Base-by-base conservation (phyloP, 768 basidiomycete genomes). In the Rhodotorula paludigena region DNA sequence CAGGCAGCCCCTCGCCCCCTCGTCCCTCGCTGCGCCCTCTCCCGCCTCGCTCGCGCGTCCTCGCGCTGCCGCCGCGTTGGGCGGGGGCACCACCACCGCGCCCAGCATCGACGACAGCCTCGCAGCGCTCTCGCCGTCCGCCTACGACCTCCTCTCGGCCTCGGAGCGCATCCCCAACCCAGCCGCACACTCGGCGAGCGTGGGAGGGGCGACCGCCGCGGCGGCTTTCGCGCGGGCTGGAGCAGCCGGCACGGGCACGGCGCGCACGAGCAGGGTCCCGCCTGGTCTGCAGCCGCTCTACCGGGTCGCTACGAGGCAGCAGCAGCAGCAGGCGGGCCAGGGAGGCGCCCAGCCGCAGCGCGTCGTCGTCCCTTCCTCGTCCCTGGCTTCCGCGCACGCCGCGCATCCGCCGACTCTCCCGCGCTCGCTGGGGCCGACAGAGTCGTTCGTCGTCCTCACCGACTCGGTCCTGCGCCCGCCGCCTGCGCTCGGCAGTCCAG, bases 401-500 rank as follows among this genome's bases (percentile, higher is more conserved):
- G 32, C 41, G 10, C 57, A 42, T 8, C 36, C 48, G 16, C 28
- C 33, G 4, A 2, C 30, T 5, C 49, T 16, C 18, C 64, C 54
- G 25, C 42, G 42, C 33, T 32, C n/a, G 14, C 47, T 61, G 20
- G 63, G 58, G 25, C 71, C 71, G 1, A 48, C 60, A 23, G 71
- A 72, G 20, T 94, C 92, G 33, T 96, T 93, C 79, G 89, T 96
- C 66, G 83, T 96, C 49, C 81, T 93, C 35, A 88, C 90, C 77
- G 90, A 92, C 53, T 78, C 77, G 32, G 72, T 74, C 57, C 72
- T 76, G 6, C 36, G 36, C 25, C 38, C 54, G 10, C 2, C 53
- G 30, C 12, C 21, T 8, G 25, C 49, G 14, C 52, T 38, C 53
- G 25, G 66, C 69, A 44, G 73, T 45, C 41, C 78, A 65, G 15